Base-by-base conservation (phyloP, 2,329 filamentous ascomycete genomes). In the Exophiala aquamarina region DNA sequence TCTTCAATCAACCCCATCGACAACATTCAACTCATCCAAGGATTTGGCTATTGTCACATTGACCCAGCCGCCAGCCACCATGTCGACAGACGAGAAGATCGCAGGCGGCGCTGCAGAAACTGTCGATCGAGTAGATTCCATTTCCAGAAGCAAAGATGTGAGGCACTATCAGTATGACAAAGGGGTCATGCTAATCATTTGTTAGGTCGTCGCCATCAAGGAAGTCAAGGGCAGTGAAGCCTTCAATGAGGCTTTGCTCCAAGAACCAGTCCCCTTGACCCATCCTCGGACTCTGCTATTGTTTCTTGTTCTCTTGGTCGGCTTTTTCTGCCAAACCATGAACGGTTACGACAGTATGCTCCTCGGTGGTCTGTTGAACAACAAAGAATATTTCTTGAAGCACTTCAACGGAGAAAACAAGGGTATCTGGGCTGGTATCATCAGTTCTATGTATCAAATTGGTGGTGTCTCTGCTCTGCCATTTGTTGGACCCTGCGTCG, bases 261-360 rank as follows among this genome's bases (percentile, higher is more conserved):
- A 75, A 63, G 78, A 81, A 58, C 73, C 75, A 9, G 47, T 49
- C 18, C 29, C 41, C 13, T 41, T 37, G 14, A 40, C 19, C 26
- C 21, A 49, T 34, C 36, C 43, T 11, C 49, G 49, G 19, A 45
- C 48, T 3, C 14, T 57, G 41, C 47, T 57, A 13, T 49, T 61
- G 18, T 52, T 58, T 39, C 35, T 47, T 19, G 34, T 31, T 18
- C 45, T 54, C 11, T 20, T 61, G 39, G 47, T 62, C 17, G 70
- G 67, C 23, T 73, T 70, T 58, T 67, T 71, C 53, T 70, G 67
- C 50, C 75, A 73, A 18, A 78, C 75, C 7, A 74, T 76, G 70
- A 79, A 80, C 60, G 78, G 78, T 20, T 82, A 77, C 53, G 79
- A 83, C 54, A 77, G 77, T 29, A 78, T 74, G 20, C 70, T 83